phyloP scores from a whole-genome alignment of 116 monocot genomes.

The Posidonia oceanica region DNA sequence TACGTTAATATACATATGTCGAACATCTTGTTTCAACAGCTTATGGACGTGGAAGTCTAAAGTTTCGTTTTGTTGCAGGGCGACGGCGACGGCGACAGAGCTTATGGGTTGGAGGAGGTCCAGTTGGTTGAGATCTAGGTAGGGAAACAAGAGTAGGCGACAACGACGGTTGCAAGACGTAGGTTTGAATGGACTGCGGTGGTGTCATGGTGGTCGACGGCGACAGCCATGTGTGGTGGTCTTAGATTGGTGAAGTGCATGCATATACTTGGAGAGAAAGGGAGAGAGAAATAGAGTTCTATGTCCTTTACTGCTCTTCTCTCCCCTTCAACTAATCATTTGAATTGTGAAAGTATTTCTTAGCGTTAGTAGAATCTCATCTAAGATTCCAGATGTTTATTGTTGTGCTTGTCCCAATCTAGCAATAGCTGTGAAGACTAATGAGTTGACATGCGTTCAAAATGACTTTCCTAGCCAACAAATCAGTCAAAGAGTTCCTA shows the following conservation, averaged over 20 bases:
- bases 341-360: too few relatives aligned
- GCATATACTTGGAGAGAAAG: not conserved
- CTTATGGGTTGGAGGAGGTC: conserved; percentile 15
- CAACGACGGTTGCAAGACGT: conserved; percentile 17
- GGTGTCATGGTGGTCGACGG: conserved; percentile 30
- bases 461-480: too few relatives aligned
- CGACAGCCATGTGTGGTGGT: conserved; percentile 32
- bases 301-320: not conserved
- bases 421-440: too few relatives aligned
- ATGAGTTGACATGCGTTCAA: too few relatives aligned
- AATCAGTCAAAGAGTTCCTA: too few relatives aligned
- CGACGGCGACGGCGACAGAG: not conserved
- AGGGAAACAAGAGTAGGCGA: conserved; percentile 46
- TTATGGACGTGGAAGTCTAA: too few relatives aligned
- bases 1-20: conserved; percentile 10
- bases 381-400: too few relatives aligned
- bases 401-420: too few relatives aligned
- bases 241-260: not conserved
- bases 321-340: not conserved
- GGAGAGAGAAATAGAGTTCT: too few relatives aligned
- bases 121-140: conserved; percentile 27
- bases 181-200: conserved; percentile 27
- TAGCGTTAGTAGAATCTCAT: too few relatives aligned
- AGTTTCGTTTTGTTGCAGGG: too few relatives aligned
- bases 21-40: too few relatives aligned